Evolutionary conservation across 108 stramenopile species (phyloP), one percentile per base, ranked within the genome.

Genomic region (Mediolabrus comicus): DNA sequence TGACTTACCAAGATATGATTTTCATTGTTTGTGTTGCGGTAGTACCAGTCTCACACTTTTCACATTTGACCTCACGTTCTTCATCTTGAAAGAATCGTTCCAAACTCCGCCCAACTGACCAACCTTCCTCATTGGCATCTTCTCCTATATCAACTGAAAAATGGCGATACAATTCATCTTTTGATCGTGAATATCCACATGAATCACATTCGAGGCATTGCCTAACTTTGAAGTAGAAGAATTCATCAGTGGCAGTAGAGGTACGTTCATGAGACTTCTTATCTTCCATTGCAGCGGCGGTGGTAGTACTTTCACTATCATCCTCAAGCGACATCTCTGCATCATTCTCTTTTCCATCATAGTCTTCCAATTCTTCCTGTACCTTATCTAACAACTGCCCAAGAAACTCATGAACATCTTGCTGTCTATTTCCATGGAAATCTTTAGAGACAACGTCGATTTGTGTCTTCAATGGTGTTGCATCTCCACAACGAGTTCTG

Each of bases 401-500:
- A 33, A 95, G 43, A 63, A 88, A 90, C 61, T 95, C 93, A 69
- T 92, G 87, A n/a, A 89, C 89, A 70, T 95, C 93, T 22, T 85
- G 80, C 54, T 90, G 90, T 62, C 83, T 76, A 49, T 84, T 72
- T 27, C 89, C 90, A 41, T 28, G 63, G 79, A 91, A 91, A 53
- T 79, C 75, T 35, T 82, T 62, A 0, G 87, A 86, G 16, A 80
- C 28, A 3, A 72, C 68, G 68, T 91, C 90, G 72, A 91, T 79
- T 27, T 72, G 86, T 13, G 68, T 62, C 68, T 91, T 91, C 43
- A 91, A 43, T 7, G 46, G 74, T 30, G 57, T 63, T 27, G 71
- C 82, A 84, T 68, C 74, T 39, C 56, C 83, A 2, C 1, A 36
- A 41, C 29, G 68, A 16, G 56, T 53, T 35, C 12, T n/a, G n/a